Evolutionary conservation across 2,329 filamentous ascomycete genomes (phyloP).

Genomic region (Fonsecaea pedrosoi): DNA sequence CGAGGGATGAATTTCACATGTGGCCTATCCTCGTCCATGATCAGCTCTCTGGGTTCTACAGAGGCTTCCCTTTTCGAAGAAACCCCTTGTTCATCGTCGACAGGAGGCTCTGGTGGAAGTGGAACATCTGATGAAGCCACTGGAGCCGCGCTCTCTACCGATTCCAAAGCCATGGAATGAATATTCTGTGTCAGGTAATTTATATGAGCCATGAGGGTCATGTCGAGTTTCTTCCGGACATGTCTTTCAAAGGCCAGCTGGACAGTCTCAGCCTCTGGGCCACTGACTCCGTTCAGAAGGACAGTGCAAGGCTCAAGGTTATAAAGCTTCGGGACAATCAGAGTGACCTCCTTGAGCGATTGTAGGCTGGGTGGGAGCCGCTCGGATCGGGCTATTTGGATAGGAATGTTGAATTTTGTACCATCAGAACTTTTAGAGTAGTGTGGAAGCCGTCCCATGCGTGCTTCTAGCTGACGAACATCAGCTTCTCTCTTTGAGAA

Average conservation of each 20-base stretch:
- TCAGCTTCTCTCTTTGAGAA: slow-evolving; percentile 69
- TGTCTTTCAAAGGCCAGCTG: slow-evolving; percentile 70
- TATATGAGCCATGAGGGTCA: slow-evolving; percentile 74
- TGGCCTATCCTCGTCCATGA: slow-evolving; percentile 54
- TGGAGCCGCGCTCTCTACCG: slow-evolving; percentile 22
- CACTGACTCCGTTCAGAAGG: slow-evolving; percentile 68
- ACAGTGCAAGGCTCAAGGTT: slow-evolving; percentile 72
- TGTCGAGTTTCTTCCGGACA: slow-evolving; percentile 62
- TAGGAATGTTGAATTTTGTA: slow-evolving; percentile 71
- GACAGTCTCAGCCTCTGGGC: slow-evolving; percentile 65
- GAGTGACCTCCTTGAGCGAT: slow-evolving; percentile 66
- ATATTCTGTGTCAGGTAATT: slow-evolving; percentile 78
- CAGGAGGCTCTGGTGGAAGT: background rate
- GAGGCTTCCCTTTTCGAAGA: background rate
- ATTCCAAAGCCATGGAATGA: slow-evolving; percentile 68
- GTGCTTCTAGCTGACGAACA: slow-evolving; percentile 74
- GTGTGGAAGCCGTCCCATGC: slow-evolving; percentile 70
- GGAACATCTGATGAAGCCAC: background rate
- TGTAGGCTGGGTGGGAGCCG: slow-evolving; percentile 69
- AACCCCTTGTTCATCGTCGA: background rate
- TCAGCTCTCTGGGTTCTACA: slow-evolving; percentile 15
- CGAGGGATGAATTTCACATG: slow-evolving; percentile 76
- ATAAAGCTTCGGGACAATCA: slow-evolving; percentile 75
- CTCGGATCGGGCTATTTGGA: slow-evolving; percentile 68
- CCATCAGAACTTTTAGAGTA: slow-evolving; percentile 75